Base-by-base conservation (phyloP, 73 alveolate species). In the Paramecium sonneborni region DNA sequence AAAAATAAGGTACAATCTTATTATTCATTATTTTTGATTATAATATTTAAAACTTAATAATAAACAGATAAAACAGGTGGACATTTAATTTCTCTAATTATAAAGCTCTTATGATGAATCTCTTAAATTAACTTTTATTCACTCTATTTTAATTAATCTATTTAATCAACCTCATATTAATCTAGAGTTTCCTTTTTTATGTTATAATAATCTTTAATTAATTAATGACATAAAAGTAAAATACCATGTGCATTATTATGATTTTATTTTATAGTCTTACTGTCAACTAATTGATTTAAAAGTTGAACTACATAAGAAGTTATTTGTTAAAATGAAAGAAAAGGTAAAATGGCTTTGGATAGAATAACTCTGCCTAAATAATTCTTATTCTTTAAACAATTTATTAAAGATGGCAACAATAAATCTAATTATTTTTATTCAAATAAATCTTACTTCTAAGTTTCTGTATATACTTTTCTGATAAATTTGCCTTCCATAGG, bases 331-430 rank as follows among this genome's bases (percentile, higher is more conserved):
- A 52, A 52, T 52, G 68, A 52, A 37, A 74, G 46, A 46, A 52
- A 52, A 15, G 68, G 68, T 9, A 52, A 21, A 52, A 52, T 52
- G 7, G 68, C 68, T 8, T 52, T 52, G 26, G 68, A 52, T 18
- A 88, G 58, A 57, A 88, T 88, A 8, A 69, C 79, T 88, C 94
- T 88, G 5, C 94, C 94, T 41, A 88, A 44, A 70, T 88, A 88
- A 43, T 88, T 88, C 52, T 88, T 88, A 70, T 88, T 88, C 34
- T 88, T 88, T 18, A 82, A 76, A 72, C 94, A 88, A 20, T 28
- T 46, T n/a, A 88, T 69, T 15, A 88, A 72, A 1, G 70, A 14
- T 6, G 91, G 89, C 57, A 88, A 62, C 8, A 88, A 38, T 28
- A 23, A 55, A 20, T 37, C 90, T 23, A 69, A 34, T 43, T 88